Evolutionary conservation across 73 alveolate genomes (phyloP), one percentile per base, ranked within the genome.

Genomic region (Stentor roeselii): DNA sequence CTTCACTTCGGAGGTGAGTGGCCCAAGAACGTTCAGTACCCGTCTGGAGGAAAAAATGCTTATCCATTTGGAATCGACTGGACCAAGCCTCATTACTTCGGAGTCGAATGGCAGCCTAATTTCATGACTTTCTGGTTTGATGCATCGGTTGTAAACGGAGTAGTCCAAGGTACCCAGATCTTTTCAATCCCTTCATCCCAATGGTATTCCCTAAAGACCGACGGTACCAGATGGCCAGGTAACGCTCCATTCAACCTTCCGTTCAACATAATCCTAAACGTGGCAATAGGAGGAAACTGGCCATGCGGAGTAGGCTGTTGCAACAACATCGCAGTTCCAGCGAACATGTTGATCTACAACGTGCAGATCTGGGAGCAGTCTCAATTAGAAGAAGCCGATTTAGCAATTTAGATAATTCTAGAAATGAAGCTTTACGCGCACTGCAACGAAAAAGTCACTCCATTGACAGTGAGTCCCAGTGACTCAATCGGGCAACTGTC

Each of bases 281-380:
- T 93, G 42, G 98, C 98, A 42, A 93, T 93, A 31, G 98, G 96
- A 42, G 98, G 98, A 15, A 93, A n/a, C n/a, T n/a, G n/a, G n/a
- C n/a, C n/a, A n/a, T n/a, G n/a, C n/a, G n/a, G n/a, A n/a, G n/a
- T n/a, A n/a, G n/a, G n/a, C n/a, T n/a, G n/a, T n/a, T n/a, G n/a
- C n/a, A n/a, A n/a, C n/a, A n/a, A n/a, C n/a, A n/a, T n/a, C n/a
- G n/a, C n/a, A n/a, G n/a, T n/a, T n/a, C n/a, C n/a, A n/a, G n/a
- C n/a, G n/a, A n/a, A n/a, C n/a, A n/a, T n/a, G n/a, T n/a, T n/a
- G n/a, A n/a, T n/a, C n/a, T n/a, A n/a, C n/a, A n/a, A n/a, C n/a
- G n/a, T n/a, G n/a, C n/a, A n/a, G n/a, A n/a, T n/a, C n/a, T n/a
- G n/a, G n/a, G n/a, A n/a, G n/a, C n/a, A n/a, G n/a, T n/a, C n/a